A percentile compares a stretch with the other conserved stretches of the same genome.
phyloP scores from a whole-genome alignment of 495 filamentous ascomycete species.

The Neurospora cerealis region DNA sequence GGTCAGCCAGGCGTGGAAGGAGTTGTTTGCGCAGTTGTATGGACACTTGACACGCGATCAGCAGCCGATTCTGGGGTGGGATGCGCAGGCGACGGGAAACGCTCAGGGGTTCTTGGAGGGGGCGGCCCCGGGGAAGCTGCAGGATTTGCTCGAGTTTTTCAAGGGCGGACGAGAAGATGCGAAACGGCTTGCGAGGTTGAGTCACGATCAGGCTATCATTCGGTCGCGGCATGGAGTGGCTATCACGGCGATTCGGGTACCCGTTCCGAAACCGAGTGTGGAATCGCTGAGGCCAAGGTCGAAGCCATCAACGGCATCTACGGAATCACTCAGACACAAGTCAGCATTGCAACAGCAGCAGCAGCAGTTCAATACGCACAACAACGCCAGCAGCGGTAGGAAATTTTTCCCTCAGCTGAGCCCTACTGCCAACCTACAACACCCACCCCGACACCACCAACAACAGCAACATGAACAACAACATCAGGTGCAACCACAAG shows the following conservation, averaged over 20 bases:
- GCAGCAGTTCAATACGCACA: not conserved
- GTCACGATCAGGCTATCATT: slow-evolving; percentile 33
- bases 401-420: not conserved
- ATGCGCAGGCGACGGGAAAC: slow-evolving; percentile 32
- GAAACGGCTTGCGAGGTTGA: slow-evolving; percentile 28
- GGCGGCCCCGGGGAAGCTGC: slow-evolving; percentile 36
- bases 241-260: not conserved
- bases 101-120: slow-evolving; percentile 39
- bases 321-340: slow-evolving; percentile 5
- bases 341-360: not conserved
- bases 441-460: not conserved
- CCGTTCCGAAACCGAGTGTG: slow-evolving; percentile 6
- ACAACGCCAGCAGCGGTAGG: not conserved
- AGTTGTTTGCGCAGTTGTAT: slow-evolving; percentile 28
- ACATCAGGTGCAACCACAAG: not conserved
- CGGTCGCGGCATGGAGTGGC: slow-evolving; percentile 17
- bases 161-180: slow-evolving; percentile 30
- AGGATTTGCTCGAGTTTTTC: slow-evolving; percentile 42
- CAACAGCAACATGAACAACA: not conserved
- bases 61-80: slow-evolving; percentile 39
- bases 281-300: not conserved
- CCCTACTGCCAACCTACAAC: not conserved
- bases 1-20: slow-evolving; percentile 38
- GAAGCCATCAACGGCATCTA: not conserved
- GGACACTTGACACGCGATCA: slow-evolving; percentile 29